Percentiles rank a stretch among this genome's conserved stretches.
phyloP scores from a whole-genome alignment of 768 basidiomycete species.

The Pleurotus cornucopiae region DNA sequence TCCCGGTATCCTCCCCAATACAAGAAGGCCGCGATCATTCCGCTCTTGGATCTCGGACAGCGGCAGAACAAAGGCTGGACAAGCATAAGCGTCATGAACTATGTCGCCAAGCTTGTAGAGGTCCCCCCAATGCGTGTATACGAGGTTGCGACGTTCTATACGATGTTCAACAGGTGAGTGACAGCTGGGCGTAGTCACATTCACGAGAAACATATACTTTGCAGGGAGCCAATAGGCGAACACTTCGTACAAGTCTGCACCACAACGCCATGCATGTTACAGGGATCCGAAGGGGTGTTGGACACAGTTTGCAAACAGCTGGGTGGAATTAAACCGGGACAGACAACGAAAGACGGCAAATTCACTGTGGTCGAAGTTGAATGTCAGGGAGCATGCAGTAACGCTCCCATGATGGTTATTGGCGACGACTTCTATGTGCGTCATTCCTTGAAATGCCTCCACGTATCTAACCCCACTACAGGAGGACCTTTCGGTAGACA shows the following conservation, averaged over 20 bases:
- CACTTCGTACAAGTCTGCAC: conserved; percentile 98
- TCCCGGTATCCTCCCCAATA: conserved; percentile 94
- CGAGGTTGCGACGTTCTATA: conserved; percentile 99
- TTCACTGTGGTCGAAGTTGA: conserved; percentile 98
- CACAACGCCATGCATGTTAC: conserved; percentile 96
- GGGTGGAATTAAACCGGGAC: conserved; percentile 78
- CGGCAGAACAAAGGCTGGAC: conserved; percentile 99
- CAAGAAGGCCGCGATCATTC: conserved; percentile 98
- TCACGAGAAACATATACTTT: not conserved
- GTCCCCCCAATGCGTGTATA: conserved; percentile 99
- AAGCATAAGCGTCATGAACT: conserved; percentile 98
- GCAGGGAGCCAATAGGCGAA: conserved; percentile 87
- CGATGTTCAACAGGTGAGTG: conserved; percentile 96
- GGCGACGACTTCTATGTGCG: conserved; percentile 95
- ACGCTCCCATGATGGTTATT: conserved; percentile 95
- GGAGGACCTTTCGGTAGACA: conserved; percentile 81
- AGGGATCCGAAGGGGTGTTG: conserved; percentile 87
- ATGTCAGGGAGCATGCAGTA: conserved; percentile 97
- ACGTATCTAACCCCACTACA: conserved; percentile 24
- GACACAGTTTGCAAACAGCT: conserved; percentile 81
- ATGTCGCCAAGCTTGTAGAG: conserved; percentile 87
- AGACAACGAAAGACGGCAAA: conserved; percentile 94
- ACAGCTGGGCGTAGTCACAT: not conserved
- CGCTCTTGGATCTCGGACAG: conserved; percentile 93
- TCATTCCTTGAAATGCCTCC: conserved; percentile 6